These are phyloP conservation scores for Escallonia rubra DNA, from an alignment of 129 eudicot species.

Conservation along the genomic window DNA sequence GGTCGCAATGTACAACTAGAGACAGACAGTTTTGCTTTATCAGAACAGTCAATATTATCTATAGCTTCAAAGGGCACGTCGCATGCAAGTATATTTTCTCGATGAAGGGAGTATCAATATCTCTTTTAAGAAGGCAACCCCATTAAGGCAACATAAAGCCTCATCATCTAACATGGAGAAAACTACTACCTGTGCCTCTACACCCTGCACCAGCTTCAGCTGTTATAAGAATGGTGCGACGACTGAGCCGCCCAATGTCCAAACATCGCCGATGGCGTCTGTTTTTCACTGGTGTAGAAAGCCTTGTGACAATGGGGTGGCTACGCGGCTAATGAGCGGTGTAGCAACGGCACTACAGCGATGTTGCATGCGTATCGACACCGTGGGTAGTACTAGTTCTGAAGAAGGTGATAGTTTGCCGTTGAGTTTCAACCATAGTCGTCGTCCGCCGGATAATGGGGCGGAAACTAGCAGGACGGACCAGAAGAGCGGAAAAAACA, in stretches of 20 bases:
- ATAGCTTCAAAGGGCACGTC: too few species aligned
- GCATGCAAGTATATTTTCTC: too few species aligned
- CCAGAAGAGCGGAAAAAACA: too few species aligned
- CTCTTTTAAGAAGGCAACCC: too few species aligned
- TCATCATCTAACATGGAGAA: neutral
- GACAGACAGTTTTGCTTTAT: too few species aligned
- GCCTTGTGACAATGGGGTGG: constrained; percentile 15
- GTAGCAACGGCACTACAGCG: constrained; percentile 17
- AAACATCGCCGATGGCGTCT: neutral
- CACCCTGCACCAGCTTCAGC: constrained; percentile 12
- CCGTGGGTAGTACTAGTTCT: constrained; percentile 11
- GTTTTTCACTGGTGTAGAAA: neutral
- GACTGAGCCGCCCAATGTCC: neutral
- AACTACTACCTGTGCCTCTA: neutral
- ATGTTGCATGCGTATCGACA: constrained; percentile 23
- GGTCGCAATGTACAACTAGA: too few species aligned
- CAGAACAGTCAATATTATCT: too few species aligned
- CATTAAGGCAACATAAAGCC: too few species aligned
- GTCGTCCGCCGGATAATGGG: neutral
- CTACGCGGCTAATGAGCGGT: constrained; percentile 14
- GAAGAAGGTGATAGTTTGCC: constrained; percentile 9
- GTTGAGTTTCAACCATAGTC: neutral
- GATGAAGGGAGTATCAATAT: too few species aligned
- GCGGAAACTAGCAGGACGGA: too few species aligned
- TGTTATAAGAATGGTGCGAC: neutral